Percentiles rank a stretch among this genome's conserved stretches.
Evolutionary conservation across 495 filamentous ascomycete genomes (phyloP).

Genomic region (Penicillium maclennaniae): DNA sequence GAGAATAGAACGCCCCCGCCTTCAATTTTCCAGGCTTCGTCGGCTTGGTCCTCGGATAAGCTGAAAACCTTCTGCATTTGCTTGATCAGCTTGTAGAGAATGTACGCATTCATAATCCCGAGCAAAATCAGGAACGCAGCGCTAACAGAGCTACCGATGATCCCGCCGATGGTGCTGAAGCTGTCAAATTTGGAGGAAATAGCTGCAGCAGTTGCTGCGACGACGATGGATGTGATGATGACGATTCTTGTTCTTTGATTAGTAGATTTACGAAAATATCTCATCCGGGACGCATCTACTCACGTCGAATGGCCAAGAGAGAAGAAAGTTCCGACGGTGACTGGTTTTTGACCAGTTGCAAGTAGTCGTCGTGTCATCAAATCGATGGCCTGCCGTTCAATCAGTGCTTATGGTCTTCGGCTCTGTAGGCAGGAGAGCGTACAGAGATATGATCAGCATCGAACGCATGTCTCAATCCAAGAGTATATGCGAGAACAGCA

Average conservation of each 20-base stretch:
- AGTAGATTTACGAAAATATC: not conserved
- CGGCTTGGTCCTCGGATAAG: conserved; percentile 48
- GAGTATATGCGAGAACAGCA: conserved; percentile 79
- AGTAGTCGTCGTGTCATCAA: conserved; percentile 91
- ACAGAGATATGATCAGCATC: conserved; percentile 94
- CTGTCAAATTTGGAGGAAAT: conserved; percentile 72
- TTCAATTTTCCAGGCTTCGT: conserved; percentile 63
- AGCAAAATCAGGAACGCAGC: conserved; percentile 78
- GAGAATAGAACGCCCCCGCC: conserved; percentile 71
- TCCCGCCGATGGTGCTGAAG: conserved; percentile 78
- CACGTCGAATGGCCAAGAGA: conserved; percentile 86
- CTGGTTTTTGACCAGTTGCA: conserved; percentile 78
- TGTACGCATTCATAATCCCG: conserved; percentile 80
- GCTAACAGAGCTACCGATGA: conserved; percentile 76
- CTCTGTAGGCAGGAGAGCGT: not conserved
- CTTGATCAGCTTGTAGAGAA: conserved; percentile 68
- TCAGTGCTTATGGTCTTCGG: not conserved
- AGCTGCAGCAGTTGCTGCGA: conserved; percentile 83
- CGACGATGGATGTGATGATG: conserved; percentile 82
- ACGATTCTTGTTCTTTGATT: conserved; percentile 57
- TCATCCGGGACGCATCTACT: conserved; percentile 2
- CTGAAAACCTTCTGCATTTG: conserved; percentile 60
- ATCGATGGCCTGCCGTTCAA: conserved; percentile 69
- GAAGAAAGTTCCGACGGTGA: conserved; percentile 96
- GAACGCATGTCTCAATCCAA: conserved; percentile 89